These are phyloP conservation scores for Amanita pallidorosea DNA, from an alignment of 768 basidiomycete genomes.

Conservation along the genomic window DNA sequence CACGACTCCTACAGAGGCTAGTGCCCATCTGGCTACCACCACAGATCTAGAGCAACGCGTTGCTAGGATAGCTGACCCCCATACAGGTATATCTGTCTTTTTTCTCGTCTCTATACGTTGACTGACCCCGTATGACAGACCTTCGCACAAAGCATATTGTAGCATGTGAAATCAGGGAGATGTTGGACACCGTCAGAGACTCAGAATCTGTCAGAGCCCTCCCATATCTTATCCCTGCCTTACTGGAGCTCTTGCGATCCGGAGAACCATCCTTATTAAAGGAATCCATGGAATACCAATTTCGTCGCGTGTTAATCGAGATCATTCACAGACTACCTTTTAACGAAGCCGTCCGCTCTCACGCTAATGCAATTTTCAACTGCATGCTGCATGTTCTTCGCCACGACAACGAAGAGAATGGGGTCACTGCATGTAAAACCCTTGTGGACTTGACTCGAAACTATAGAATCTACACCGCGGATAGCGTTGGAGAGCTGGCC, in stretches of 20 bases:
- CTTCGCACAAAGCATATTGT: conserved; percentile 57
- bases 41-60: conserved; percentile 64
- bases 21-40: conserved; percentile 22
- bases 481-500: conserved; percentile 70
- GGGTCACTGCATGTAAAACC: conserved; percentile 80
- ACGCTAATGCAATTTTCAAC: conserved; percentile 55
- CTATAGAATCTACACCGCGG: conserved; percentile 63
- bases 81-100: conserved; percentile 38
- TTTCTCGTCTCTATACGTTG: background rate
- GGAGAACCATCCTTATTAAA: conserved; percentile 59
- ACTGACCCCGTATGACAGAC: conserved; percentile 28
- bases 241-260: conserved; percentile 62
- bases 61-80: conserved; percentile 65
- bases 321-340: conserved; percentile 83
- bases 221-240: conserved; percentile 60
- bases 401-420: conserved; percentile 94
- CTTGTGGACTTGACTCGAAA: conserved; percentile 81
- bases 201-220: conserved; percentile 60
- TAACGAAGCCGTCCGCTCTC: conserved; percentile 65
- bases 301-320: conserved; percentile 81
- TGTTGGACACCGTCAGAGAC: conserved; percentile 72
- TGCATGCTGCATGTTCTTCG: conserved; percentile 80
- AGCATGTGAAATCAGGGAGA: conserved; percentile 73
- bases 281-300: conserved; percentile 63
- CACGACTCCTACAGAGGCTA: conserved; percentile 22